Evolutionary conservation across 805 yeast genomes (phyloP), one percentile per base, ranked within the genome.

Genomic region (Sugiyamaella chiloensis): DNA sequence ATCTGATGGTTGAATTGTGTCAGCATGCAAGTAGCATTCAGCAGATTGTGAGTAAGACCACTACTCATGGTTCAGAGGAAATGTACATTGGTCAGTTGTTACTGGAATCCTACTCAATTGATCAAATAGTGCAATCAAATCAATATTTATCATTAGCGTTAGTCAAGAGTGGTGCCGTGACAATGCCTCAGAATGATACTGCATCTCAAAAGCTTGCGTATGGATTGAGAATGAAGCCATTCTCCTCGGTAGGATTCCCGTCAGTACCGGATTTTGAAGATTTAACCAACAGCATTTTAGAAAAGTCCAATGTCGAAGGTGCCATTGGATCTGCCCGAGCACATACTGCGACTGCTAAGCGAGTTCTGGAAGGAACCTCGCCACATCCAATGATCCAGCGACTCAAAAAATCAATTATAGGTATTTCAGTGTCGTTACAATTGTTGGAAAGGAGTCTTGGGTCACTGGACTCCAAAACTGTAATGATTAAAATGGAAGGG

Each of bases 231-330:
- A 74, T 87, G 76, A 88, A 87, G 62, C 81, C 93, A 3, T 87
- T 85, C 68, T 77, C 83, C 19, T 76, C 88, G 0, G 83, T 89
- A 17, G 96, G 95, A 0, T 80, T 80, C 8, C 96, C 96, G 1
- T 74, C 72, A 24, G 58, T 79, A 35, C 89, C 91, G 5, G 14
- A 19, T 12, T 16, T 34, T 21, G 7, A 16, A 12, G 37, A 34
- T 5, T 21, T 16, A 19, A 8, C 14, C 14, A 3, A 12, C 20
- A 6, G 37, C 16, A 34, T 34, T 34, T 7, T 11, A 7, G 11
- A 11, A 8, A 11, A 26, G 29, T 11, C 11, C 9, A 26, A 7
- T 26, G 11, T 11, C 7, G 29, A 26, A 8, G 29, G 7, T 26
- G 29, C 29, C 29, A 26, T 34, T 14, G 4, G 21, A 34, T 14